Base-by-base conservation (phyloP, 352 stramenopile species). In the Globisporangium heterothallicum region DNA sequence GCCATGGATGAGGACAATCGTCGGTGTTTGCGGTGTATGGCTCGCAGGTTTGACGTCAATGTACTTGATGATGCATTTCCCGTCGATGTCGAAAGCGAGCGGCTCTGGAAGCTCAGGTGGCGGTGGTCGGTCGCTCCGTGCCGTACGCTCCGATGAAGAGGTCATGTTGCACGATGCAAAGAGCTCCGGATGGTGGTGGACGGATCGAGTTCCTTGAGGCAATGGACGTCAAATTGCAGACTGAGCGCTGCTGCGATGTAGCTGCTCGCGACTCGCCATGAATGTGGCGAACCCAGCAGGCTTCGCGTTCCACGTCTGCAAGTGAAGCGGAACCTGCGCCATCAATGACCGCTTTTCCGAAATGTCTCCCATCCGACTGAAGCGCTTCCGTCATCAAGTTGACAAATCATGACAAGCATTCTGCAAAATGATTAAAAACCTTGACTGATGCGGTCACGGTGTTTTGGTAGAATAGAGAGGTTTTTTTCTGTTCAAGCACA, bases 1-100 rank as follows among this genome's bases (percentile, higher is more conserved):
- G 9, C 78, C 75, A 38, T 89, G 78, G 18, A 89, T 64, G 27
- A 87, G 42, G 14, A 89, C 63, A 14, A 87, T 32, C 38, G 78
- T 87, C 27, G 49, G 32, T 32, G 55, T 18, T 27, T 26, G 22
- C 6, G 57, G 57, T 0, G 53, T 61, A 24, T 49, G 22, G 32
- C 34, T 27, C 5, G n/a, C 58, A 9, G 57, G 0, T 21, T 49
- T 46, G 21, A 53, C 38, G 35, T 78, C 68, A 6, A 78, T 56
- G 56, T 73, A 78, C 48, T 74, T 66, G 41, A 78, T 63, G 19
- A 40, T 50, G 47, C 68, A 78, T 51, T 70, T 78, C 45, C 42
- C 53, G 25, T 61, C 65, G 16, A 78, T 62, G 1, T 70, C 35
- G 6, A 78, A 27, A 3, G 58, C 40, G 38, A 41, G 60, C 27